phyloP scores from a whole-genome alignment of 2,329 filamentous ascomycete genomes.

The Arthrobotrys sphaeroides region DNA sequence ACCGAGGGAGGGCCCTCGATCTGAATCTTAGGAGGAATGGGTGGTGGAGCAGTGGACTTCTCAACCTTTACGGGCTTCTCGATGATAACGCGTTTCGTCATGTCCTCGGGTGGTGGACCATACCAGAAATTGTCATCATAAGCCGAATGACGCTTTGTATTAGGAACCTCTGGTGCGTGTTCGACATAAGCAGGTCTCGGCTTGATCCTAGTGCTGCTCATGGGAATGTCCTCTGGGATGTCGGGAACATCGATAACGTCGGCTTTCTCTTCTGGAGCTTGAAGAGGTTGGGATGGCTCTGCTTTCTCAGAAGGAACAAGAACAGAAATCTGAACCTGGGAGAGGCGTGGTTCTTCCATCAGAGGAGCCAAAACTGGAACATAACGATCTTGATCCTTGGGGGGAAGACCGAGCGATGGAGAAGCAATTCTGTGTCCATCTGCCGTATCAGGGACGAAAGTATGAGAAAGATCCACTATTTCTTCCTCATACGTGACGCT shows the following conservation, averaged over 20 bases:
- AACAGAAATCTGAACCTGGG: not conserved
- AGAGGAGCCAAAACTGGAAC: not conserved
- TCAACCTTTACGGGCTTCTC: not conserved
- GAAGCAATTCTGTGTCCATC: not conserved
- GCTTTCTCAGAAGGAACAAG: too few species aligned
- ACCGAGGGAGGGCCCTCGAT: not conserved
- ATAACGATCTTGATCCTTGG: not conserved
- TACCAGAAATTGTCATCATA: slow-evolving; percentile 5
- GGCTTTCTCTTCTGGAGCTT: not conserved
- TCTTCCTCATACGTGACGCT: not conserved
- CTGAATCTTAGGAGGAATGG: slow-evolving; percentile 21
- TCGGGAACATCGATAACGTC: not conserved
- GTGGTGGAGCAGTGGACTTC: not conserved
- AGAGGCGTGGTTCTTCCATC: not conserved
- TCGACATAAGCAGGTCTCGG: not conserved
- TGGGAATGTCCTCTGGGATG: not conserved
- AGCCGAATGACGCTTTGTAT: not conserved
- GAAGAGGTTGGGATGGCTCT: not conserved
- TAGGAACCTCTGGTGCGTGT: not conserved
- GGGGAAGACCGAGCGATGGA: not conserved
- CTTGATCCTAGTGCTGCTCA: not conserved
- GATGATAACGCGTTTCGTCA: not conserved
- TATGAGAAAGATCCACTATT: not conserved
- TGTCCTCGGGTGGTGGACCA: not conserved
- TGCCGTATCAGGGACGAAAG: not conserved